Evolutionary conservation across 306 rosid genomes (phyloP).

Genomic region (Prunus salicina): DNA sequence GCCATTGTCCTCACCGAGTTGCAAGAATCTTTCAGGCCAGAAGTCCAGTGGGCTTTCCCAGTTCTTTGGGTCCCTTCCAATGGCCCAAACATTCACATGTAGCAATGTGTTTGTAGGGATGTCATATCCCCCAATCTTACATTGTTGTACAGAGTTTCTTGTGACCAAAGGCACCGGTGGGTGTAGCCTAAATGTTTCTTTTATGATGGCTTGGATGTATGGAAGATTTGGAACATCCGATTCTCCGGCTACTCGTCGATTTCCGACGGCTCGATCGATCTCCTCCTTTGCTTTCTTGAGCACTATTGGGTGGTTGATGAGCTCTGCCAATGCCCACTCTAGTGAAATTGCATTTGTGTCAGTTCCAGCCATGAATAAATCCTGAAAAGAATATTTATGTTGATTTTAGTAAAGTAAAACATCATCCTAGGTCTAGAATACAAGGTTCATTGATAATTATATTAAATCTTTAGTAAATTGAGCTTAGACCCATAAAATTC

Average conservation of each 20-base stretch:
- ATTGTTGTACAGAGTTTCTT: constrained; percentile 34
- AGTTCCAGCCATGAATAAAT: constrained; percentile 42
- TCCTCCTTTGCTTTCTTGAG: constrained; percentile 41
- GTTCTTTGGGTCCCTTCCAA: constrained; percentile 47
- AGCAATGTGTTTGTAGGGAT: constrained; percentile 36
- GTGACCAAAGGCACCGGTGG: constrained; percentile 43
- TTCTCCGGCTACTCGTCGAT: constrained; percentile 36
- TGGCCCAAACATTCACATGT: constrained; percentile 42
- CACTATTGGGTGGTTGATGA: constrained; percentile 43
- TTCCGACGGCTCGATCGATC: constrained; percentile 30
- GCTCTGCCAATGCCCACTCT: constrained; percentile 44
- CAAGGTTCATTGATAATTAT: no score
- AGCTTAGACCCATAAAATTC: no score
- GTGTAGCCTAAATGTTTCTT: constrained; percentile 49
- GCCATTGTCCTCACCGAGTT: background rate
- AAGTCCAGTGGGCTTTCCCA: constrained; percentile 47
- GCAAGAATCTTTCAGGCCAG: constrained; percentile 32
- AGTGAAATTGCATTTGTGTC: constrained; percentile 36
- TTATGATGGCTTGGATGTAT: constrained; percentile 47
- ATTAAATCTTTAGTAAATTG: no score
- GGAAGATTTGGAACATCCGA: constrained; percentile 42
- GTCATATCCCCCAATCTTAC: constrained; percentile 31
- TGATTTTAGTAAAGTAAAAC: no score
- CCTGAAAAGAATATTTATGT: constrained; percentile 12
- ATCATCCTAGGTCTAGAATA: no score